Evolutionary conservation across 257 asterid genomes (phyloP).

Genomic region (Capsicum rhomboideum): DNA sequence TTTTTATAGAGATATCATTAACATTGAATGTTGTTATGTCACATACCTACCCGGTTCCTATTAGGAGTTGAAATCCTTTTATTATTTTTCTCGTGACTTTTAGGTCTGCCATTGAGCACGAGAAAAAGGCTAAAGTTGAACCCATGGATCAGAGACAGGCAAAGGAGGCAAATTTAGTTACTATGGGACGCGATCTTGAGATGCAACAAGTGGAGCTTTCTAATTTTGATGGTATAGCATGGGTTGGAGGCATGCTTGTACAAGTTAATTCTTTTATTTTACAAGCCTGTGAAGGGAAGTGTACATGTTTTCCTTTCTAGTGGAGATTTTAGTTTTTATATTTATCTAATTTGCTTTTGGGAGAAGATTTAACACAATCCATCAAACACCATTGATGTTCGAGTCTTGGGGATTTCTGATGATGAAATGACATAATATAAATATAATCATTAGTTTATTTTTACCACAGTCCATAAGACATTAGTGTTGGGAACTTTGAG

Average conservation of each 20-base stretch:
- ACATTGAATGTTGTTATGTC: not conserved
- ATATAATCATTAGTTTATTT: no score
- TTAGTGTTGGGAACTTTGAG: not conserved
- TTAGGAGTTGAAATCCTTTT: not conserved
- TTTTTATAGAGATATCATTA: not conserved
- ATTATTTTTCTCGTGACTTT: constrained; percentile 2
- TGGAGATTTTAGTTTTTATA: not conserved
- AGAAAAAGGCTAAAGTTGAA: constrained; percentile 68
- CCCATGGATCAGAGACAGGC: constrained; percentile 72
- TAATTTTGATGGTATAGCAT: constrained; percentile 54
- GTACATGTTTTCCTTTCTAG: not conserved
- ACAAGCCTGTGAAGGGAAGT: not conserved
- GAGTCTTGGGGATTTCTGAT: not conserved
- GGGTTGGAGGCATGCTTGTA: constrained; percentile 47
- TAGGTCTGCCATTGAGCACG: constrained; percentile 79
- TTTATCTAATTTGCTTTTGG: not conserved
- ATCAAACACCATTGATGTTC: not conserved
- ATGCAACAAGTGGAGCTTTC: constrained; percentile 75
- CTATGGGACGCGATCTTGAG: constrained; percentile 86
- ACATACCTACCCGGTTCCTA: not conserved
- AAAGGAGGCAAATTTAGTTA: constrained; percentile 78
- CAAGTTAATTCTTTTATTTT: not conserved
- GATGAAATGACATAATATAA: not conserved
- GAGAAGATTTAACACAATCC: not conserved
- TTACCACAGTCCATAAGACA: not conserved